Evolutionary conservation across 768 basidiomycete genomes (phyloP), one percentile per base, ranked within the genome.

Genomic region (Leccinum broughii): DNA sequence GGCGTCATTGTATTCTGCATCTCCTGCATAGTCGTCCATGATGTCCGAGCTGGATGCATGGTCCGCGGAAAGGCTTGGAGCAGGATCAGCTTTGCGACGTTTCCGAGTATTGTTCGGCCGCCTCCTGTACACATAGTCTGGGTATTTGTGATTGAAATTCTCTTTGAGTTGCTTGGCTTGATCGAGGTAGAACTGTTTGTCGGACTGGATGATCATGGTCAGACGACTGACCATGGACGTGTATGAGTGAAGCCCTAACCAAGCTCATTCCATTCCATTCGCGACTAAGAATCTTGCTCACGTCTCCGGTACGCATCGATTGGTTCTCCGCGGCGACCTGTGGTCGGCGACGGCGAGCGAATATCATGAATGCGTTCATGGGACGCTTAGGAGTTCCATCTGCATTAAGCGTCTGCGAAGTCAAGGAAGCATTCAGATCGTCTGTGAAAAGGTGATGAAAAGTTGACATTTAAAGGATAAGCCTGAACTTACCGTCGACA

Each of bases 301-400:
- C 92, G 68, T 94, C 92, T 15, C 92, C 92, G 0, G 92, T 94
- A 44, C 92, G 87, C 90, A 94, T 88, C 50, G 90, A 84, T 72
- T 92, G 91, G 71, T 94, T 90, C 63, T 89, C 89, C n/a, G 89
- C 85, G 8, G 89, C 86, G 35, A 94, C 90, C 72, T 94, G 89
- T 17, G 92, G 92, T 48, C 92, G 79, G 59, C 92, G 82, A 55
- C 87, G 82, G 24, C 92, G 84, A 62, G 92, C 92, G 67, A 93
- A 94, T 61, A 94, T 93, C 92, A 94, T 93, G 78, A 94, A 94
- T 22, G 92, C 92, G 72, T 94, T 94, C 92, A 94, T 93, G 35
- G 92, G 92, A 13, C 92, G 86, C 71, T 93, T 93, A 26, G 92
- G 92, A 51, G 91, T 93, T 28, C 92, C 92, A 66, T 94, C 92